Percentiles rank a stretch among this genome's conserved stretches.
phyloP scores from a whole-genome alignment of 805 yeast species.

The Teunomyces atbi region DNA sequence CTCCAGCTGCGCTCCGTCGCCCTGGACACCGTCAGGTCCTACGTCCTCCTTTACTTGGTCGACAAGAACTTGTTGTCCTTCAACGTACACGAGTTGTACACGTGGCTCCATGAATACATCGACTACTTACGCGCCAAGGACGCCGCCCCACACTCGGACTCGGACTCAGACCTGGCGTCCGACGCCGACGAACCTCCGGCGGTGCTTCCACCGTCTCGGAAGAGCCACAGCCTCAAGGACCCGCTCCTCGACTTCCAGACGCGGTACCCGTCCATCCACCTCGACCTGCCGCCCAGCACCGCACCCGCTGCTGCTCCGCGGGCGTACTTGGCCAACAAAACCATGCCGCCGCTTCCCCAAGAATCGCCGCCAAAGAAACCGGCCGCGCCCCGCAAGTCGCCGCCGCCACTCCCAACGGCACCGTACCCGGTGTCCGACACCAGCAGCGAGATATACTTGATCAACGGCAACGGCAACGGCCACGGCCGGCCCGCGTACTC shows the following conservation, averaged over 20 bases:
- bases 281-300: no score
- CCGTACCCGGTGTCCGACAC: background rate
- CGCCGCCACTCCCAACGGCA: background rate
- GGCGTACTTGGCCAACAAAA: background rate
- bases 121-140: conserved; percentile 35
- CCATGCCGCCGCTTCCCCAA: conserved; percentile 1
- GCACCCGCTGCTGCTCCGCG: no score
- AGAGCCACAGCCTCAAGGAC: conserved; percentile 1
- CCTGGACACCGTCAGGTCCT: conserved; percentile 18
- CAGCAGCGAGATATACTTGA: background rate
- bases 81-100: conserved; percentile 33
- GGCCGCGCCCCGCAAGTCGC: background rate
- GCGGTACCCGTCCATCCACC: conserved; percentile 9
- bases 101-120: conserved; percentile 40
- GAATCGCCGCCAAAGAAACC: conserved; percentile 1
- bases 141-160: background rate
- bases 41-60: conserved; percentile 28
- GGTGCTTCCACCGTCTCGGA: conserved; percentile 2
- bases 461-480: conserved; percentile 1
- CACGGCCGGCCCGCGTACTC: conserved; percentile 3
- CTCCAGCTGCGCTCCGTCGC: conserved; percentile 20
- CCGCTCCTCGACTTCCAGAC: conserved; percentile 5
- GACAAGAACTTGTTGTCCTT: conserved; percentile 30
- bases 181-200: background rate
- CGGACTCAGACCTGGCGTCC: no score